Conservation (phyloP, 2,329 filamentous ascomycete species). For the Bipolaris oryzae region DNA sequence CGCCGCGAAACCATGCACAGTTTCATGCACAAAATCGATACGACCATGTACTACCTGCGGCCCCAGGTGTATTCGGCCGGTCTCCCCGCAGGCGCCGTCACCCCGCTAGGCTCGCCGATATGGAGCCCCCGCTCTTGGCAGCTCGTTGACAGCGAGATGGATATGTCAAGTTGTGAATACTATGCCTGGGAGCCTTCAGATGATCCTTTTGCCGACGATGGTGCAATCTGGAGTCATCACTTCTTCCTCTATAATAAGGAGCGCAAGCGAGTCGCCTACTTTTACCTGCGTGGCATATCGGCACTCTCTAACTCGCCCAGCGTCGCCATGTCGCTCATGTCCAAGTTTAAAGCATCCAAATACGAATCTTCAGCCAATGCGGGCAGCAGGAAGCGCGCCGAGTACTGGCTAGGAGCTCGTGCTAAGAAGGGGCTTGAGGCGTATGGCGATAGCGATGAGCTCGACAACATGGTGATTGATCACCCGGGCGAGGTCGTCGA, state of each 20-base stretch:
- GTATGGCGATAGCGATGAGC: constrained; percentile 54
- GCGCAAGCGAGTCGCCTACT: constrained; percentile 89
- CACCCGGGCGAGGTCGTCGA: constrained; percentile 48
- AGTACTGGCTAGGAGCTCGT: constrained; percentile 83
- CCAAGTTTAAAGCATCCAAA: constrained; percentile 51
- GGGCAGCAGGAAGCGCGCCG: constrained; percentile 78
- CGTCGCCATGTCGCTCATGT: constrained; percentile 43
- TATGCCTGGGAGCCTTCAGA: constrained; percentile 90
- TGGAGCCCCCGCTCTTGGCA: constrained; percentile 95
- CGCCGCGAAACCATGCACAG: constrained; percentile 78
- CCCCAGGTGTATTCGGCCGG: constrained; percentile 58
- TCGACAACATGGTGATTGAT: constrained; percentile 49
- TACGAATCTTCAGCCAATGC: constrained; percentile 56
- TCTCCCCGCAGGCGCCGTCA: constrained; percentile 55
- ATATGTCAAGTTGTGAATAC: constrained; percentile 82
- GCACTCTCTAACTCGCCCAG: constrained; percentile 70
- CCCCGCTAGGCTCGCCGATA: constrained; percentile 59
- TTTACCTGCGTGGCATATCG: constrained; percentile 89
- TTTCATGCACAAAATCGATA: constrained; percentile 88
- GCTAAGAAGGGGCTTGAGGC: constrained; percentile 54
- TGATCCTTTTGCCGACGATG: constrained; percentile 90
- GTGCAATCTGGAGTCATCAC: constrained; percentile 91
- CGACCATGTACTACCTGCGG: constrained; percentile 81
- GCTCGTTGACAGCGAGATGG: constrained; percentile 93
- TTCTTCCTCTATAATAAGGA: constrained; percentile 98